Percentiles rank a stretch among this genome's conserved stretches.
Evolutionary conservation across 1,139 yeast species (phyloP).

Genomic region (Scheffersomyces quercinus): DNA sequence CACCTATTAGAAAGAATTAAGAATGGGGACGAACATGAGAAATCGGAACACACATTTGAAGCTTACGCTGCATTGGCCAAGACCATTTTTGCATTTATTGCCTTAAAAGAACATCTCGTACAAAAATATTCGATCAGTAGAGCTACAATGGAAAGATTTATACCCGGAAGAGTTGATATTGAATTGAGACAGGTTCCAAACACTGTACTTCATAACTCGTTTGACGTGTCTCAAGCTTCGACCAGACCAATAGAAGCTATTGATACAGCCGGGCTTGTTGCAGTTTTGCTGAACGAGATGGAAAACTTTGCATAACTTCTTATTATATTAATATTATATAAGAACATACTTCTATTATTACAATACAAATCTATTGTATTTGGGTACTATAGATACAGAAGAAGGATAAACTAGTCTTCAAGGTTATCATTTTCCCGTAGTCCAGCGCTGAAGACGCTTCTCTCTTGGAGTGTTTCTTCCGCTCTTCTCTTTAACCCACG

Average conservation of each 20-base stretch:
- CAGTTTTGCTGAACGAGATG: not conserved
- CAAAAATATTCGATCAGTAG: slow-evolving; percentile 22
- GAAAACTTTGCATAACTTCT: not conserved
- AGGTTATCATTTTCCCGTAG: not conserved
- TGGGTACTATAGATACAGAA: not conserved
- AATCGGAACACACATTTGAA: slow-evolving; percentile 12
- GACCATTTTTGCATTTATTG: slow-evolving; percentile 19
- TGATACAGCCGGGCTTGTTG: not conserved
- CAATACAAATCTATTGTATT: too few species aligned
- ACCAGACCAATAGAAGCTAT: not conserved
- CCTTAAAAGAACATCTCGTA: slow-evolving; percentile 20
- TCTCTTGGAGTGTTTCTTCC: slow-evolving; percentile 2
- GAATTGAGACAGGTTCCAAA: slow-evolving; percentile 21
- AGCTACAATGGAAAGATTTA: slow-evolving; percentile 22
- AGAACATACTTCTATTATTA: too few species aligned
- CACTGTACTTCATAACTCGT: too few species aligned
- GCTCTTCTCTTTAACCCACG: slow-evolving; percentile 3
- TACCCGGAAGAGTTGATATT: slow-evolving; percentile 24
- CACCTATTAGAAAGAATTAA: slow-evolving; percentile 25
- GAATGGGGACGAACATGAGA: slow-evolving; percentile 10
- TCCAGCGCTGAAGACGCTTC: slow-evolving; percentile 1
- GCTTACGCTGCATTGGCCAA: slow-evolving; percentile 15
- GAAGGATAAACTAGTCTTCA: not conserved
- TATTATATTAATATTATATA: not conserved
- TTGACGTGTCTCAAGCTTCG: too few species aligned